Evolutionary conservation across 1,284 basidiomycete genomes (phyloP), one percentile per base, ranked within the genome.

Genomic region (Papiliotrema fonsecae): DNA sequence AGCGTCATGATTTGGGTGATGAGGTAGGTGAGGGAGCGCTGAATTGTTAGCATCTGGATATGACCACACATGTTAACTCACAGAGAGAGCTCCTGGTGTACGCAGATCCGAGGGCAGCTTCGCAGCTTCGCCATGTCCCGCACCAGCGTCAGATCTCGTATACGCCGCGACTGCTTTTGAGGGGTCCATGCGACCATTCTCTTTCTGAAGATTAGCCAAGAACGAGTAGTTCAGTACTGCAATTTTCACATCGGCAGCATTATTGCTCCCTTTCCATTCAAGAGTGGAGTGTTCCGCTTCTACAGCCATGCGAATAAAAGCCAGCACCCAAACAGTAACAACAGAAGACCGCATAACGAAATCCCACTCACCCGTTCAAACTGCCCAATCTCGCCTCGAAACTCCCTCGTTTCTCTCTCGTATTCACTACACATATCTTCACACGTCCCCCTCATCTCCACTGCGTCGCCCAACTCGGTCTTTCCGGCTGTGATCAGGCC

Each of bases 371-470:
- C 88, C 55, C 81, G 79, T 77, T 97, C 94, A 77, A 87, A 87
- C 54, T 84, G 82, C 61, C 89, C 85, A 1, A 97, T 78, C 62
- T 92, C 89, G 65, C 88, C 87, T 64, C 94, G 88, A 51, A 85
- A 82, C 70, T 97, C 90, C 39, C 94, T 80, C 61, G 91, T 82
- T 68, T 94, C 91, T 19, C 87, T 79, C 73, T 98, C 94, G 62
- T 89, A 94, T 44, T 87, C 84, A 5, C 91, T 88, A 69, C 94
- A 97, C 91, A 97, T 97, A 55, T 88, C 85, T 73, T 79, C 76
- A 65, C 94, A 97, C 1, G 88, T 93, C 18, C 94, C 94, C 13
- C 87, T 80, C 62, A 97, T 84, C 27, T 85, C 86, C 47, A 92
- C 87, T 2, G 94, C 92, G 53, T 92, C 85, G 53, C 87, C 86